Base-by-base conservation (phyloP, 108 stramenopile species). In the Stephanodiscus minutulus region DNA sequence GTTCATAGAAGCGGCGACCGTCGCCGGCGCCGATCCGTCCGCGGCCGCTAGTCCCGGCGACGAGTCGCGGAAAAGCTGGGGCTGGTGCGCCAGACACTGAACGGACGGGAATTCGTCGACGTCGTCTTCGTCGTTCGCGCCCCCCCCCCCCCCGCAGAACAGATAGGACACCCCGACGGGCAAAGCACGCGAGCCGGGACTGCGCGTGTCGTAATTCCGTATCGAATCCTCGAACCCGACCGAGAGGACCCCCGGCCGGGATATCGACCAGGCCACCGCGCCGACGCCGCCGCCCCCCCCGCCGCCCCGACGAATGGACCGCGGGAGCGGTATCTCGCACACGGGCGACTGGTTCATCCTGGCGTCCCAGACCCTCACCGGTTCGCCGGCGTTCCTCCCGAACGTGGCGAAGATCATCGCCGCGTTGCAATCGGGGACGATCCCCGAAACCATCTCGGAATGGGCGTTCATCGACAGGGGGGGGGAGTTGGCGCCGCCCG, bases 291-390 rank as follows among this genome's bases (percentile, higher is more conserved):
- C 56, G 37, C 60, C 57, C 8, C 41, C 0, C 33, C 33, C 44
- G 71, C 53, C 37, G 1, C 44, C 33, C 22, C 36, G 55, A 20
- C 48, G 33, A 43, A 28, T 22, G 4, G 56, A 50, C 12, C 68
- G 64, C 7, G 65, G 49, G 2, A 83, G 27, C 48, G 76, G 82
- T 61, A 91, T 91, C 76, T 91, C 91, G n/a, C 79, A 73, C 20
- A 92, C 54, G 20, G 64, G 66, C 2, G 86, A 65, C 54, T 87
- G 88, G 79, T 83, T 87, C 72, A 74, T 76, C 44, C 92, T 73
- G 20, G 76, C 71, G 72, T 93, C 92, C 88, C 90, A 91, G 10
- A 91, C 55, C 61, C 87, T 87, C 7, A 91, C 86, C 28, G 85
- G 87, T 31, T 87, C 87, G 47, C 82, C 81, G 13, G 55, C 52